Base-by-base conservation (phyloP, 2,329 filamentous ascomycete genomes). In the Venturia nashicola region DNA sequence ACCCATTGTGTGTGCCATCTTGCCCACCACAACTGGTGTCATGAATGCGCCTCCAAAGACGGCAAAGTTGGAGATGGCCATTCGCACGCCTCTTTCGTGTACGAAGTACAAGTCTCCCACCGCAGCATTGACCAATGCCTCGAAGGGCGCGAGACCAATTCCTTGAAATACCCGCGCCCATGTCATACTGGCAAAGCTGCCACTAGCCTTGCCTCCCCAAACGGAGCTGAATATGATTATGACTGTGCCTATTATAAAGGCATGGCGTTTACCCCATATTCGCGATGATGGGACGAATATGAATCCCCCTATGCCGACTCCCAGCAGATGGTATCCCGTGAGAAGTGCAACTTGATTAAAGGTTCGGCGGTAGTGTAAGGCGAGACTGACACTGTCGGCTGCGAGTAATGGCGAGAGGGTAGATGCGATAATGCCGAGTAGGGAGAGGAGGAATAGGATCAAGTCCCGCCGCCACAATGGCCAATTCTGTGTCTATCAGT, bases 71-170 rank as follows among this genome's bases (percentile, higher is more conserved):
- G 81, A 82, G 63, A 96, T 80, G 0, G 93, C 93, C 93, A 97
- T 97, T 64, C 92, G 84, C 68, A 88, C 84, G 40, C 92, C 91
- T 62, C 90, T 83, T 79, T 89, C 85, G 76, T 93, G 93, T 34
- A 97, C 91, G 74, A 87, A 94, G 75, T 93, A 97, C 61, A 97
- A 73, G 73, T 97, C 93, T 48, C 91, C 93, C 7, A 97, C 89
- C 60, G 86, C 87, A 0, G 90, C 90, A 74, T 96, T 96, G 65
- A 97, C 87, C 32, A 97, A 78, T 0, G 90, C 89, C 76, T 97
- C 93, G 68, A 94, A 97, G 0, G 93, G 92, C 9, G 91, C 91
- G 20, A 91, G 81, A 0, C 88, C 91, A 54, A 97, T 82, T 23
- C 93, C 93, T 74, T 97, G 93, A 64, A 96, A 83, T 61, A 96